Evolutionary conservation across 805 yeast genomes (phyloP).

Genomic region (Saccharomycopsis vini): DNA sequence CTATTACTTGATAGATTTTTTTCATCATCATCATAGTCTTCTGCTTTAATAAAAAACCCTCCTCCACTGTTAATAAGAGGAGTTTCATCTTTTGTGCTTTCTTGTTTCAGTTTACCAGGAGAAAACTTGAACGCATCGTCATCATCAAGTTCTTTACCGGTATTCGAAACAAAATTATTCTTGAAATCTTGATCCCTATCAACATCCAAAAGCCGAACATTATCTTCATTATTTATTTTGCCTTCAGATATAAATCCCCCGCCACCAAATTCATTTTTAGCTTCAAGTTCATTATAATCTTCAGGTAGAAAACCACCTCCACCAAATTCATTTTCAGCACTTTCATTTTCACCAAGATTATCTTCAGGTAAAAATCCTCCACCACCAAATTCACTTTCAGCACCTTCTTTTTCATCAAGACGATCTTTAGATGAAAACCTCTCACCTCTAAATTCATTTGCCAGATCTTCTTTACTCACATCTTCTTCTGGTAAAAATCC

Average conservation of each 20-base stretch:
- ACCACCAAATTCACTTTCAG: constrained; percentile 1
- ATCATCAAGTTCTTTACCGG: too few species aligned
- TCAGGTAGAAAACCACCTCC: constrained; percentile 25
- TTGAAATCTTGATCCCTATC: too few species aligned
- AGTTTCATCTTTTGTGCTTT: too few species aligned
- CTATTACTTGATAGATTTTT: constrained; percentile 14
- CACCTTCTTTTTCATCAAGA: not conserved
- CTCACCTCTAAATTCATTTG: constrained; percentile 21
- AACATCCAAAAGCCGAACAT: too few species aligned
- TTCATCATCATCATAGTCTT: constrained; percentile 9
- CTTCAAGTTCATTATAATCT: not conserved
- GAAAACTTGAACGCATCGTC: too few species aligned
- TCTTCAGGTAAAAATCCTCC: constrained; percentile 6
- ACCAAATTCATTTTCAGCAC: constrained; percentile 9
- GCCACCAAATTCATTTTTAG: constrained; percentile 1
- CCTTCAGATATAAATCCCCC: not conserved
- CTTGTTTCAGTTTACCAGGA: too few species aligned
- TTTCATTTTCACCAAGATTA: constrained; percentile 1
- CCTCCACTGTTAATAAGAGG: not conserved
- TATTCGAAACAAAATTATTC: too few species aligned
- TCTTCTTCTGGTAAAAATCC: constrained; percentile 2
- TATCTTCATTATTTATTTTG: not conserved
- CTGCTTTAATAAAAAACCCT: constrained; percentile 1
- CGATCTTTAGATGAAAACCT: constrained; percentile 21
- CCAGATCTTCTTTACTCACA: constrained; percentile 6